Base-by-base conservation (phyloP, 176 grass and related monocot species). In the Avena atlantica region DNA sequence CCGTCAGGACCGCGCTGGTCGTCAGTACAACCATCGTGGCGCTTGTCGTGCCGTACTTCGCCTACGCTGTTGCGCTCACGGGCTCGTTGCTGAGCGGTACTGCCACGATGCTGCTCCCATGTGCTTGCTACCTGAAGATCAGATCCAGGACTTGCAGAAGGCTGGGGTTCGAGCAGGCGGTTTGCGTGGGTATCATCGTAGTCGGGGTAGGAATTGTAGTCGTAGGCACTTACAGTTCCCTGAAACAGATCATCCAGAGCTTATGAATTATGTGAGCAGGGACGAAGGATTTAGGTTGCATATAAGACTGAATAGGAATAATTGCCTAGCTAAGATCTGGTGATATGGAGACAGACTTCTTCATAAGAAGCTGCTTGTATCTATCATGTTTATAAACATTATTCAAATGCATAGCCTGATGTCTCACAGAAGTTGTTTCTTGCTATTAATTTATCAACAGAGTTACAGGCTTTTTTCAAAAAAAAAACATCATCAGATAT, bases 41-140 rank as follows among this genome's bases (percentile, higher is more conserved):
- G 1, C 83, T 98, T 40, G 68, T 2, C 0, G 74, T 98, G 73
- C 95, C 93, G 0, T 95, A 84, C 69, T 98, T 98, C 6, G 93
- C 87, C 20, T 93, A 87, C 3, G 84, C 93, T 0, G 92, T 98
- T 17, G 91, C 83, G 4, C 84, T 98, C 12, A 93, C 91, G 0
- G 95, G 95, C 6, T 90, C 95, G 1, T 24, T 98, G 68, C 87
- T 98, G 12, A 93, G 95, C 80, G 83, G 84, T 76, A 93, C 88
- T 0, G 86, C 92, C 21, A 93, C 93, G 31, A 93, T 98, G 78
- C 9, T 98, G 75, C 72, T 98, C 0, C 95, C 93, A 0, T 98
- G 93, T 11, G 24, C 73, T 12, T 98, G 93, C 91, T 98, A 93
- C 86, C 83, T 98, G 25, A 95, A 92, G 90, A 93, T 95, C 82